Base-by-base conservation (phyloP, 805 yeast genomes). In the Starmerella apis region DNA sequence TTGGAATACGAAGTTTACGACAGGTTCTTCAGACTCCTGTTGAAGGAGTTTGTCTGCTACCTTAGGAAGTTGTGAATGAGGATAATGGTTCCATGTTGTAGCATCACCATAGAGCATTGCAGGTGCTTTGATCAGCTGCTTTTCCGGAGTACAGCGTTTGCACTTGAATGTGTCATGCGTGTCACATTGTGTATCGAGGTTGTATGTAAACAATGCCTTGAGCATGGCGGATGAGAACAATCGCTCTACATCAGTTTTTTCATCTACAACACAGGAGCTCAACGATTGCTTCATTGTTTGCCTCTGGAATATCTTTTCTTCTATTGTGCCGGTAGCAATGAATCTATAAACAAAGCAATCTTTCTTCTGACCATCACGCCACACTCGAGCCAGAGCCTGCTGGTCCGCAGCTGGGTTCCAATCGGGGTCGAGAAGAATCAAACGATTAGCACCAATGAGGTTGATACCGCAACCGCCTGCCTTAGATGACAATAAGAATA, bases 401-500 rank as follows among this genome's bases (percentile, higher is more conserved):
- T 92, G 97, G 63, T 90, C 98, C 1, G 95, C 82, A 0, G 98
- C 97, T 0, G 98, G 98, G 61, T 90, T 90, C 98, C 98, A 92
- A 64, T 92, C 98, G 0, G 83, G 83, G 63, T 92, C 98, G 62
- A 92, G 72, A 43, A 92, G 69, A 19, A 92, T 78, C 54, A 92
- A 71, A 55, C 98, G 74, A 58, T 92, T 92, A 2, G 97, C 98
- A 11, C 98, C 98, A 60, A 92, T 90, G 59, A 92, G 74, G 64
- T 92, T 92, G 61, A 92, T 86, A 68, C 98, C 98, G 71, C 98
- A 92, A 1, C 98, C 98, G 59, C 98, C 98, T 1, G 98, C 98
- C 65, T 92, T 92, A 7, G 95, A 85, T 63, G 95, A 85, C 47
- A 92, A 70, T 52, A 92, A 71, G 59, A 92, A 92, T 2, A 92